phyloP scores from a whole-genome alignment of 2,329 filamentous ascomycete species.

The Fusarium proliferatum region DNA sequence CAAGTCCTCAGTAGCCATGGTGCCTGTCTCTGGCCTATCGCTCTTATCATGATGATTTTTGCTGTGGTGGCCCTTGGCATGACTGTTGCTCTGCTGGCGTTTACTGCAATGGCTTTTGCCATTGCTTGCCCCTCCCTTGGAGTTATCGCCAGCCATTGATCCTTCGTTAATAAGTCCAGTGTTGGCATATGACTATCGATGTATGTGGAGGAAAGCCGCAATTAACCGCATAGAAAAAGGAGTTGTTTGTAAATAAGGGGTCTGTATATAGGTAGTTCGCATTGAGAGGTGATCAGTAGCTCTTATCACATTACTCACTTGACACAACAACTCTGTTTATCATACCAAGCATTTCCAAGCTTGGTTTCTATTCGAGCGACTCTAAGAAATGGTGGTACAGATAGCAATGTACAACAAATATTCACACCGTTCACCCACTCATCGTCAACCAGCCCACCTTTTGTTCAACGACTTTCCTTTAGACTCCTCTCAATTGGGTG shows the following conservation, averaged over 20 bases:
- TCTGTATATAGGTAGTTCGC: conserved; percentile 13
- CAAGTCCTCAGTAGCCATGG: background rate
- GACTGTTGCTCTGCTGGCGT: background rate
- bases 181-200: background rate
- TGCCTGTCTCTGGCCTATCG: background rate
- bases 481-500: conserved; percentile 56
- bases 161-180: background rate
- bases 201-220: background rate
- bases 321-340: conserved; percentile 14
- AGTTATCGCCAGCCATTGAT: conserved; percentile 1
- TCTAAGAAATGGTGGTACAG: conserved; percentile 47
- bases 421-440: conserved; percentile 29
- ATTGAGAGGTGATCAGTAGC: conserved; percentile 13
- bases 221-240: background rate
- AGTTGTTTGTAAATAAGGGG: background rate
- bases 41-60: background rate
- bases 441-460: conserved; percentile 15
- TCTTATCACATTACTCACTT: conserved; percentile 15
- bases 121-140: conserved; percentile 1
- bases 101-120: background rate
- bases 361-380: conserved; percentile 41
- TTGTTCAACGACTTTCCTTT: conserved; percentile 33
- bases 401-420: conserved; percentile 44
- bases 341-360: conserved; percentile 34
- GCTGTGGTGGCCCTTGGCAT: background rate